Evolutionary conservation across 495 filamentous ascomycete species (phyloP).

Genomic region (Amniculicola lignicola): DNA sequence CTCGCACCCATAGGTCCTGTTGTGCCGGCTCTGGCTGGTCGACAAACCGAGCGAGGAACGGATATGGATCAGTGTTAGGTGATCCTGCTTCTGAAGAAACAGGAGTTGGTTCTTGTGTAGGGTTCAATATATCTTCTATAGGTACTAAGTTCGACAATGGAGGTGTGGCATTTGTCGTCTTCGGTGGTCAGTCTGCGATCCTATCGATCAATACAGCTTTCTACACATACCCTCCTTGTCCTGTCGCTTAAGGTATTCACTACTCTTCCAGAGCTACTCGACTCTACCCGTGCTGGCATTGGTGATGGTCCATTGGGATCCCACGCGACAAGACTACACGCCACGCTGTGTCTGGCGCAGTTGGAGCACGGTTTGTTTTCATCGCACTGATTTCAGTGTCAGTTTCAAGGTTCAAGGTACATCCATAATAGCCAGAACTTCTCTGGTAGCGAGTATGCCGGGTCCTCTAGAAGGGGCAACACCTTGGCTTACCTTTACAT

Average conservation of each 20-base stretch:
- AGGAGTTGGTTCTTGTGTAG: neutral
- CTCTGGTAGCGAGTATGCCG: too few species aligned
- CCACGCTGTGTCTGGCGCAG: conserved; percentile 26
- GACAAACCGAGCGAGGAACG: conserved; percentile 18
- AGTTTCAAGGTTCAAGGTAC: too few species aligned
- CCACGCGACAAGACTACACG: conserved; percentile 27
- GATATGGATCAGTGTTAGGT: conserved; percentile 3
- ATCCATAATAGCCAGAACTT: too few species aligned
- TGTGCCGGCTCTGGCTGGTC: conserved; percentile 12
- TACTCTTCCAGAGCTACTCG: neutral
- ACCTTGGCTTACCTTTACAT: conserved; percentile 26
- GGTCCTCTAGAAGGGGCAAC: too few species aligned
- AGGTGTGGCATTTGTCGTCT: neutral
- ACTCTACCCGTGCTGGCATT: neutral
- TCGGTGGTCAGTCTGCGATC: neutral
- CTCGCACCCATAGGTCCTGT: conserved; percentile 24
- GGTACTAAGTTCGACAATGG: conserved; percentile 1
- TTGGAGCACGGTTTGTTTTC: conserved; percentile 25
- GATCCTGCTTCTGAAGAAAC: neutral
- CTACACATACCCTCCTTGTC: neutral
- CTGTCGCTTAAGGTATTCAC: neutral
- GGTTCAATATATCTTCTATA: conserved; percentile 21
- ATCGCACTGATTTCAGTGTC: conserved; percentile 32
- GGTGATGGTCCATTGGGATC: conserved; percentile 2
- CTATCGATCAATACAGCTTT: neutral